Evolutionary conservation across 2,329 filamentous ascomycete genomes (phyloP), one percentile per base, ranked within the genome.

Genomic region (Claviceps spartinae): DNA sequence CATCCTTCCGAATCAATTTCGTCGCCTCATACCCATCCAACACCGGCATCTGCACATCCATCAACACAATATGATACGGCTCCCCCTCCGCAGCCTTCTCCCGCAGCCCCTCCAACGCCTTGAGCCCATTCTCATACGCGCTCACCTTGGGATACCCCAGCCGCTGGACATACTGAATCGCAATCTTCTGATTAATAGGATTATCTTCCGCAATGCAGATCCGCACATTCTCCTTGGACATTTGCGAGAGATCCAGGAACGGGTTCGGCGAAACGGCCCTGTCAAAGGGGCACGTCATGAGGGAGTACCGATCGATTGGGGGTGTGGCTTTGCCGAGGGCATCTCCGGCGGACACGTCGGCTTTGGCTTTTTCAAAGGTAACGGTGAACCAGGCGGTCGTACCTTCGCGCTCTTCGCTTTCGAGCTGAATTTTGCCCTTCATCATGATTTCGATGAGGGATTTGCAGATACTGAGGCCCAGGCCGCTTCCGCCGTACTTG

Each of bases 191-290:
- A 60, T 96, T 96, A 71, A 96, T 95, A 3, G 85, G 80, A 59
- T 96, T 96, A 69, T 97, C 91, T 63, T 97, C 91, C 0, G 91
- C 91, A 53, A 97, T 91, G 66, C 89, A 95, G 34, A 97, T 83
- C 36, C 88, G 83, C 34, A 97, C 74, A 52, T 94, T 76, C 45
- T 89, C 81, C 53, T 86, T 82, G 8, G 86, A 81, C 6, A 96
- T 78, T 53, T 76, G 75, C 18, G 83, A 83, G 4, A 96, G 75
- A 62, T 89, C 83, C 22, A 83, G 69, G 54, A 78, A 76, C 3
- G 75, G 71, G 50, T 72, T 69, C 20, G 62, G 62, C 14, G 64
- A 71, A 58, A 60, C 55, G 3, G 67, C 62, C n/a, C 67, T 65
- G 54, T 75, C 72, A n/a, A 62, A 54, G 6, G 61, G 57, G 5